Percentiles rank a stretch among this genome's conserved stretches.
Conservation (phyloP, 257 asterid species). For the Henckelia pumila region DNA sequence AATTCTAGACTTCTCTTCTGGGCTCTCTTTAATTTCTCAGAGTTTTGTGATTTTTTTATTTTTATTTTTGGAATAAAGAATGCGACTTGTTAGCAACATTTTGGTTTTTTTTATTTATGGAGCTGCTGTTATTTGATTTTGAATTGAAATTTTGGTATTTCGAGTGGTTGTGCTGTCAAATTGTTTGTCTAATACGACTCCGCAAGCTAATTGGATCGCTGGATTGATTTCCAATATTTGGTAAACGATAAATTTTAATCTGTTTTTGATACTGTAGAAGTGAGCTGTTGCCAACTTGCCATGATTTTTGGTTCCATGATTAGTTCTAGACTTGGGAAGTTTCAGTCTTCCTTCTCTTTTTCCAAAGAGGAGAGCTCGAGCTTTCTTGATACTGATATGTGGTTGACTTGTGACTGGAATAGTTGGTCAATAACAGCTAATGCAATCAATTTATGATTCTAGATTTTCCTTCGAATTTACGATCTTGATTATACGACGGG, state of each 20-base stretch:
- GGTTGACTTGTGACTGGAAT: slow-evolving; percentile 17
- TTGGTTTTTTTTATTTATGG: slow-evolving; percentile 11
- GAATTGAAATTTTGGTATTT: slow-evolving; percentile 15
- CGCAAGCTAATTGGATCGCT: slow-evolving; percentile 15
- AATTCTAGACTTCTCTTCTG: slow-evolving; percentile 6
- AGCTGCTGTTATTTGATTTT: background rate
- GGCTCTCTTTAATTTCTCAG: slow-evolving; percentile 17
- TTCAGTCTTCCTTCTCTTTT: slow-evolving; percentile 9
- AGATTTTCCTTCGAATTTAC: background rate
- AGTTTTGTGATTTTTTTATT: slow-evolving; percentile 3
- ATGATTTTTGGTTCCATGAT: slow-evolving; percentile 17
- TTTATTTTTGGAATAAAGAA: background rate
- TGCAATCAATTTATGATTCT: background rate
- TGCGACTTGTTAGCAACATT: background rate
- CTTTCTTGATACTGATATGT: slow-evolving; percentile 6
- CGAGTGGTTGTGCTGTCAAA: background rate
- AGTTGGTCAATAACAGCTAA: background rate
- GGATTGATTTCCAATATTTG: slow-evolving; percentile 14
- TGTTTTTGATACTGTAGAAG: slow-evolving; percentile 5
- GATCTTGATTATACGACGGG: no score
- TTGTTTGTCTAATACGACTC: background rate
- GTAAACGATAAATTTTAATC: background rate
- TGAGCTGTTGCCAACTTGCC: slow-evolving; percentile 1
- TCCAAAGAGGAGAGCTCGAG: background rate
- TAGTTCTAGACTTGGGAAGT: slow-evolving; percentile 7